Conservation (phyloP, 495 filamentous ascomycete genomes). For the Hyaloscypha variabilis region DNA sequence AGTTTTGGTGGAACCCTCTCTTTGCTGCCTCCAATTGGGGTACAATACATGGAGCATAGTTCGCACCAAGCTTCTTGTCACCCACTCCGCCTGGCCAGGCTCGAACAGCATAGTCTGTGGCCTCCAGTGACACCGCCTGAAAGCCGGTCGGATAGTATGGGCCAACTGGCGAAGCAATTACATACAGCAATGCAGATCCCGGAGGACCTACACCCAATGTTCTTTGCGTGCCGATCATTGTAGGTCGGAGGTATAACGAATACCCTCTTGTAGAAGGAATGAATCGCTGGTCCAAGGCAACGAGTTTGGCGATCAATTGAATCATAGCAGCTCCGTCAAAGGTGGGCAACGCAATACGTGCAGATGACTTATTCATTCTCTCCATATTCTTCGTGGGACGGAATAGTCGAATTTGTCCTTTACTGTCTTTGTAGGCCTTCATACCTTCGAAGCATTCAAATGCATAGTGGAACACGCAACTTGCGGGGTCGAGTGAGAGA, state of each 20-base stretch:
- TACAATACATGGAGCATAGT: slow-evolving; percentile 95
- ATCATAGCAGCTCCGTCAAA: slow-evolving; percentile 73
- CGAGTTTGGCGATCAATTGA: slow-evolving; percentile 77
- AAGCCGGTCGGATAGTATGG: slow-evolving; percentile 98
- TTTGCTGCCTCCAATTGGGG: slow-evolving; percentile 89
- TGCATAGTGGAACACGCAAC: slow-evolving; percentile 97
- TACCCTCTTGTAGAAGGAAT: slow-evolving; percentile 86
- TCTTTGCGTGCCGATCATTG: slow-evolving; percentile 93
- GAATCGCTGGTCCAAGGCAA: slow-evolving; percentile 80
- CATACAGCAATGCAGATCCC: slow-evolving; percentile 85
- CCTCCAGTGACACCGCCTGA: slow-evolving; percentile 92
- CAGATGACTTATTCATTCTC: slow-evolving; percentile 84
- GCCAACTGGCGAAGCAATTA: slow-evolving; percentile 95
- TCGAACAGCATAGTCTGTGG: slow-evolving; percentile 91
- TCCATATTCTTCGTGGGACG: slow-evolving; percentile 97
- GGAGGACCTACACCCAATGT: slow-evolving; percentile 91
- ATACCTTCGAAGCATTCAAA: slow-evolving; percentile 98
- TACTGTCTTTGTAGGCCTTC: slow-evolving; percentile 91
- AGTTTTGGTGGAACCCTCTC: slow-evolving; percentile 94
- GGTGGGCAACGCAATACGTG: slow-evolving; percentile 88
- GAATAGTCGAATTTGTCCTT: slow-evolving; percentile 80
- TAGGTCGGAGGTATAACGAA: slow-evolving; percentile 91
- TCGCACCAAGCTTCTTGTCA: slow-evolving; percentile 96
- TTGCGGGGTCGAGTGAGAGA: slow-evolving; percentile 91
- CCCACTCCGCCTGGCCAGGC: slow-evolving; percentile 98